A percentile compares a stretch with the other conserved stretches of the same genome.
Evolutionary conservation across 1,139 yeast genomes (phyloP).

Genomic region (Suhomyces bolitotheri): DNA sequence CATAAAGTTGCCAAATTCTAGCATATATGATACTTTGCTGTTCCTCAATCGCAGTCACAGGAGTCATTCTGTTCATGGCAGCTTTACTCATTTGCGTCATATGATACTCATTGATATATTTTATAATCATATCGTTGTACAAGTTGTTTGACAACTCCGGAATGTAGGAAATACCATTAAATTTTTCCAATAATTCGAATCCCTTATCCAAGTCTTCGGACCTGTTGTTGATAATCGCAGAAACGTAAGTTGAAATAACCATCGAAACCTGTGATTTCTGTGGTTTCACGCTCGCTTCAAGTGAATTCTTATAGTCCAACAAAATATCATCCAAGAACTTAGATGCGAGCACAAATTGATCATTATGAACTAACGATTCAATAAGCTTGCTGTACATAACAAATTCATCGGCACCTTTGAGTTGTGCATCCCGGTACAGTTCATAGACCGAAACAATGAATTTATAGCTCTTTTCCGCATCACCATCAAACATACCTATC

Average conservation of each 20-base stretch:
- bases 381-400: constrained; percentile 52
- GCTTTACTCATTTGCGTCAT: constrained; percentile 14
- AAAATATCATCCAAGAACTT: constrained; percentile 53
- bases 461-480: constrained; percentile 24
- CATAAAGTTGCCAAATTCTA: constrained; percentile 36
- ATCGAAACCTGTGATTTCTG: constrained; percentile 28
- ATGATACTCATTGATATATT: constrained; percentile 25
- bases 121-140: constrained; percentile 35
- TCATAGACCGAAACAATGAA: constrained; percentile 31
- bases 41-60: constrained; percentile 1
- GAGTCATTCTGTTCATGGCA: constrained; percentile 1
- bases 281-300: constrained; percentile 18
- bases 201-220: constrained; percentile 24
- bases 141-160: constrained; percentile 40
- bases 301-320: constrained; percentile 28
- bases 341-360: constrained; percentile 51
- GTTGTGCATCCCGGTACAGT: constrained; percentile 20
- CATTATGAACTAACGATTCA: constrained; percentile 51
- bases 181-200: constrained; percentile 29
- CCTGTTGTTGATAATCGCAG: constrained; percentile 23
- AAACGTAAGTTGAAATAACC: constrained; percentile 36
- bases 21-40: constrained; percentile 14
- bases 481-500: constrained; percentile 18
- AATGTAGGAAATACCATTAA: constrained; percentile 34
- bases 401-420: constrained; percentile 34